These are phyloP conservation scores for Arthroderma sp. DNA, from an alignment of 2,329 filamentous ascomycete genomes.

Conservation along the genomic window DNA sequence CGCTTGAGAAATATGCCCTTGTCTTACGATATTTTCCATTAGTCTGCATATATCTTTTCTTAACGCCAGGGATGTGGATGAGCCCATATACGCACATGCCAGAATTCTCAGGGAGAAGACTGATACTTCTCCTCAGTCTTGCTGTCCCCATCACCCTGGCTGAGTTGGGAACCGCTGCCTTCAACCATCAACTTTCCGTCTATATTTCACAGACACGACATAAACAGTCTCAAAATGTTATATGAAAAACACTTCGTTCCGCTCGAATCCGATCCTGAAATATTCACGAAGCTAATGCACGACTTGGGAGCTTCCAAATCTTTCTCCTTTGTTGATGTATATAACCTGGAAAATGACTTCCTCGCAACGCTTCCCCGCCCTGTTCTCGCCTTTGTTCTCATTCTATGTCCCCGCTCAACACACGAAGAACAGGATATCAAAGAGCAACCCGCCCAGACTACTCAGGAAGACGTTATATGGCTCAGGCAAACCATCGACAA, in stretches of 20 bases:
- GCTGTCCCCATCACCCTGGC: too few relatives aligned
- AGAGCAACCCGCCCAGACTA: not conserved
- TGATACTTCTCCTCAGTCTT: too few relatives aligned
- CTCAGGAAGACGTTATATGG: conserved; percentile 3
- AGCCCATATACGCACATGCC: too few relatives aligned
- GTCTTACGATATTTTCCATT: too few relatives aligned
- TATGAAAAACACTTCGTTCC: conserved; percentile 6
- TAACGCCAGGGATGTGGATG: too few relatives aligned
- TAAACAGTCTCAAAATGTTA: not conserved
- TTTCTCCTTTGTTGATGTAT: conserved; percentile 10
- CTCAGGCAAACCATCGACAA: conserved; percentile 11
- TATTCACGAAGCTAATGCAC: conserved; percentile 12
- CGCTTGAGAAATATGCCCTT: too few relatives aligned
- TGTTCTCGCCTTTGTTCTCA: conserved; percentile 7
- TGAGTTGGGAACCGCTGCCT: too few relatives aligned
- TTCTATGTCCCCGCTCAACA: conserved; percentile 7
- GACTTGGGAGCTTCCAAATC: conserved; percentile 6
- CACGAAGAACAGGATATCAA: conserved; percentile 6
- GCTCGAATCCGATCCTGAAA: conserved; percentile 11
- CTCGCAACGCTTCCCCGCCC: conserved; percentile 6
- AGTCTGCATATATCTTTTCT: too few relatives aligned
- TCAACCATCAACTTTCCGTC: too few relatives aligned
- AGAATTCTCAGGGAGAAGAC: too few relatives aligned
- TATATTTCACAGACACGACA: too few relatives aligned
- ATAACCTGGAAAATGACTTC: conserved; percentile 7